Base-by-base conservation (phyloP, 2,329 filamentous ascomycete species). In the Chaetomiaceae sp. region DNA sequence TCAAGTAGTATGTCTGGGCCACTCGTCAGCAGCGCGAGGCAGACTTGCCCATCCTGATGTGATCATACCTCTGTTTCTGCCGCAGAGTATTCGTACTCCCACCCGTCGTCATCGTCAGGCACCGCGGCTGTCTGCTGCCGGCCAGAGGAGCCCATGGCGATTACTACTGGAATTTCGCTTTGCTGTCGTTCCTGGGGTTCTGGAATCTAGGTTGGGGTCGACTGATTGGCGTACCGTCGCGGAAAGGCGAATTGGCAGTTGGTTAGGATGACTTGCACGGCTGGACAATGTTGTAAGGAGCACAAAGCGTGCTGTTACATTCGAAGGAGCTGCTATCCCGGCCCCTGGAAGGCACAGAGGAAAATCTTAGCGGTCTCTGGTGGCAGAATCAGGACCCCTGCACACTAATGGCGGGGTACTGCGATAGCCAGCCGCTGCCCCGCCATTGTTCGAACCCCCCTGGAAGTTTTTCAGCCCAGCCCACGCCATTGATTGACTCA, bases 1-100 rank as follows among this genome's bases (percentile, higher is more conserved):
- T 82, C 7, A 85, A 64, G 57, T 85, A 84, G 63, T 81, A 85
- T 1, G 77, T 83, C 81, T 85, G 55, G 3, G 13, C 14, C 3
- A 4, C 14, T 33, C 12, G 44, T 50, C 30, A 55, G 46, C 19
- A 20, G 6, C 17, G 7, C n/a, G 21, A 2, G 38, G 14, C 14
- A 16, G 4, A 16, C 6, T 20, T 17, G 16, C 14, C n/a, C 12
- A 5, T 35, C 60, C 4, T 5, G 13, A 3, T 8, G 3, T 7
- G 20, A 13, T 8, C 35, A 16, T 53, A 79, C 81, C 71, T 85
- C 82, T 13, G 74, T 82, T 60, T 85, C 81, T 0, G 79, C 82
- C 3, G 70, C 66, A 0, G 82, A 85, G 60, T 85, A 85, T 58
- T 85, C 82, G 57, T 84, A 85, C 60, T 85, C 82, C 79, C 80